Evolutionary conservation across 352 stramenopile genomes (phyloP).

Genomic region (Plasmopara halstedii): DNA sequence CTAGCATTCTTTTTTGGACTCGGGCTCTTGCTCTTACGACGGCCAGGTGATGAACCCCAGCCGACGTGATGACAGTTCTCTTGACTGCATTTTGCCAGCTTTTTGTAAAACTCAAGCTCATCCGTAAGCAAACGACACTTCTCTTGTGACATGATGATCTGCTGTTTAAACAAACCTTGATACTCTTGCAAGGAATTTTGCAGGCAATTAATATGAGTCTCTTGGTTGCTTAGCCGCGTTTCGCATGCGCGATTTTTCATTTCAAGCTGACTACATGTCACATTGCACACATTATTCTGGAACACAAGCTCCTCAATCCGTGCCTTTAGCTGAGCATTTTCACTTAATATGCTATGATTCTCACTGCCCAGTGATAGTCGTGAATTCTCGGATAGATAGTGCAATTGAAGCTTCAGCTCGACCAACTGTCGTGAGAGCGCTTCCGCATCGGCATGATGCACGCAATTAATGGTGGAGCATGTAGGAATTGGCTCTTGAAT

Average conservation of each 20-base stretch:
- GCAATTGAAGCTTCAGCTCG: slow-evolving; percentile 68
- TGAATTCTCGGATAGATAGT: slow-evolving; percentile 61
- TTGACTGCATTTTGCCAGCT: slow-evolving; percentile 50
- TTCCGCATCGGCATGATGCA: slow-evolving; percentile 52
- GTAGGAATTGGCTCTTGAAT: slow-evolving; percentile 3
- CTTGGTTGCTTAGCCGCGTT: slow-evolving; percentile 62
- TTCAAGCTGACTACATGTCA: slow-evolving; percentile 51
- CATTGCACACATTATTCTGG: slow-evolving; percentile 49
- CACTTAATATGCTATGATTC: slow-evolving; percentile 49
- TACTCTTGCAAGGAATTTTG: slow-evolving; percentile 76
- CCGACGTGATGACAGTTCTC: slow-evolving; percentile 26
- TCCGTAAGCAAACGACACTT: slow-evolving; percentile 67
- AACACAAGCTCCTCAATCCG: slow-evolving; percentile 68
- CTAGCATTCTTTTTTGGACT: slow-evolving; percentile 16
- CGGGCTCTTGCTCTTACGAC: slow-evolving; percentile 17
- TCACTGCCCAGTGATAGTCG: slow-evolving; percentile 52
- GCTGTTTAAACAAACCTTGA: slow-evolving; percentile 72
- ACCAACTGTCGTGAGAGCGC: slow-evolving; percentile 58
- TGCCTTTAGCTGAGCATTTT: slow-evolving; percentile 66
- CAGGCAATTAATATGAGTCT: slow-evolving; percentile 62
- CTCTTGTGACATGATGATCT: slow-evolving; percentile 77
- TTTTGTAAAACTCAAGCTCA: slow-evolving; percentile 81
- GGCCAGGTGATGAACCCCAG: slow-evolving; percentile 11
- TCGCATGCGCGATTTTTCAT: slow-evolving; percentile 66
- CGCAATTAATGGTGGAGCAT: slow-evolving; percentile 29